A percentile compares a stretch with the other conserved stretches of the same genome.
phyloP scores from a whole-genome alignment of 768 basidiomycete species.

The Guyanaporus albipodus region DNA sequence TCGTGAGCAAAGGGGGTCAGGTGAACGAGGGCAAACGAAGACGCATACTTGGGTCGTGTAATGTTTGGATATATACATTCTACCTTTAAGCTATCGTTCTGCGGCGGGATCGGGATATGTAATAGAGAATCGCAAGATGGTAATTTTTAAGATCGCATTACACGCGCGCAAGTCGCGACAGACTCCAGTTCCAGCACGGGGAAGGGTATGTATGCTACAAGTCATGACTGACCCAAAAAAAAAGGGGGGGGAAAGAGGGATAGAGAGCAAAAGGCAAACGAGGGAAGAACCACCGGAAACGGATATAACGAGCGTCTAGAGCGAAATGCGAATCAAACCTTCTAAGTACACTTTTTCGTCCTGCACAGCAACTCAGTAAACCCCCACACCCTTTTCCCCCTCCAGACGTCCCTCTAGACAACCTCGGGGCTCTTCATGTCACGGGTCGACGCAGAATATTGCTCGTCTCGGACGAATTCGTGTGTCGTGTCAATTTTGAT shows the following conservation, averaged over 20 bases:
- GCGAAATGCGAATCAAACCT: background rate
- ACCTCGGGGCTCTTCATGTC: constrained; percentile 21
- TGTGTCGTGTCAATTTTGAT: constrained; percentile 67
- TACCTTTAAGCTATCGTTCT: too few species aligned
- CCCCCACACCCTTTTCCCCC: background rate
- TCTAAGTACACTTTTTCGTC: constrained; percentile 5
- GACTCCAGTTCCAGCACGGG: constrained; percentile 17
- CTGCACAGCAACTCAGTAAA: too few species aligned
- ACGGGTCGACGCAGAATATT: constrained; percentile 19
- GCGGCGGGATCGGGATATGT: too few species aligned
- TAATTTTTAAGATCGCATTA: too few species aligned
- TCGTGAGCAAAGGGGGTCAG: too few species aligned
- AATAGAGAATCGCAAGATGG: too few species aligned
- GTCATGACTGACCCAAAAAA: constrained; percentile 5
- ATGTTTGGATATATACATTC: too few species aligned
- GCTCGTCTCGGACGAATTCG: constrained; percentile 46
- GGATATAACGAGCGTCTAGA: constrained; percentile 3
- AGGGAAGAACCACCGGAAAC: background rate
- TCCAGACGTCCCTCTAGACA: constrained; percentile 6
- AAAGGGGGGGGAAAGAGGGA: too few species aligned
- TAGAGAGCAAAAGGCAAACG: background rate
- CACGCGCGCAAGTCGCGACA: constrained; percentile 9
- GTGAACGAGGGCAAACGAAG: too few species aligned
- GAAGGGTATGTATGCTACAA: constrained; percentile 16
- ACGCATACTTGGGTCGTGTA: too few species aligned